These are phyloP conservation scores for Simplicillium aogashimaense DNA, from an alignment of 2,329 filamentous ascomycete genomes.

Conservation along the genomic window DNA sequence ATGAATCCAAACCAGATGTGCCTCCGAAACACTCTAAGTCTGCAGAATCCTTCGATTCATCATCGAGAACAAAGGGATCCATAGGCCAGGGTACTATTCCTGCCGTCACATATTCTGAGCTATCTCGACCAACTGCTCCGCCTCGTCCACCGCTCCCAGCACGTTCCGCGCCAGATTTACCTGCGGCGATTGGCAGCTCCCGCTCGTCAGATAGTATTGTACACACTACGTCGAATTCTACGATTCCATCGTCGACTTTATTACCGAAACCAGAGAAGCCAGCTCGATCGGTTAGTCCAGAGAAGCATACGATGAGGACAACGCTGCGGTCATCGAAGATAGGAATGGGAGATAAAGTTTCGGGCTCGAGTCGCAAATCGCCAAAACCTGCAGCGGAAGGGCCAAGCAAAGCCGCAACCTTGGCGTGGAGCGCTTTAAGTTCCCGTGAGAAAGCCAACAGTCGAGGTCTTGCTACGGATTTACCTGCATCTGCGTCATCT, in stretches of 20 bases:
- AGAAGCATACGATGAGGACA: slow-evolving; percentile 52
- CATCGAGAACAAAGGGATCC: slow-evolving; percentile 40
- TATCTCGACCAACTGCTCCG: slow-evolving; percentile 59
- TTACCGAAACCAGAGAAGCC: slow-evolving; percentile 24
- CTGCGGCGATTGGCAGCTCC: slow-evolving; percentile 24
- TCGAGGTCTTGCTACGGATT: slow-evolving; percentile 15
- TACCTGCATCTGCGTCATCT: too few relatives aligned
- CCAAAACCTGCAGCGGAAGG: slow-evolving; percentile 36
- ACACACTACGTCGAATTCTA: slow-evolving; percentile 5
- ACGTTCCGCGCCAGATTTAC: slow-evolving; percentile 41
- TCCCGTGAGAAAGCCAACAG: slow-evolving; percentile 23
- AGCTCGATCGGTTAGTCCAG: slow-evolving; percentile 44
- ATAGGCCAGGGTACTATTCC: slow-evolving; percentile 77
- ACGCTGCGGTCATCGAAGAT: slow-evolving; percentile 43
- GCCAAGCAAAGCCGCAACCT: slow-evolving; percentile 52
- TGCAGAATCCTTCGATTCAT: slow-evolving; percentile 12
- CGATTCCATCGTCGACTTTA: slow-evolving; percentile 21
- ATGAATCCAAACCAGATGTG: slow-evolving; percentile 8
- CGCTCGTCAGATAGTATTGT: slow-evolving; percentile 5
- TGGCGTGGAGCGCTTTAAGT: slow-evolving; percentile 47
- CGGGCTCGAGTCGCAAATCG: slow-evolving; percentile 28
- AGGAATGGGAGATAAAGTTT: slow-evolving; percentile 28
- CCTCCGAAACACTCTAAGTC: slow-evolving; percentile 11
- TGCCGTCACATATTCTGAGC: slow-evolving; percentile 66
- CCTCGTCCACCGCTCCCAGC: slow-evolving; percentile 46